Evolutionary conservation across 2,329 filamentous ascomycete genomes (phyloP), one percentile per base, ranked within the genome.

Genomic region (Cadophora sp.): DNA sequence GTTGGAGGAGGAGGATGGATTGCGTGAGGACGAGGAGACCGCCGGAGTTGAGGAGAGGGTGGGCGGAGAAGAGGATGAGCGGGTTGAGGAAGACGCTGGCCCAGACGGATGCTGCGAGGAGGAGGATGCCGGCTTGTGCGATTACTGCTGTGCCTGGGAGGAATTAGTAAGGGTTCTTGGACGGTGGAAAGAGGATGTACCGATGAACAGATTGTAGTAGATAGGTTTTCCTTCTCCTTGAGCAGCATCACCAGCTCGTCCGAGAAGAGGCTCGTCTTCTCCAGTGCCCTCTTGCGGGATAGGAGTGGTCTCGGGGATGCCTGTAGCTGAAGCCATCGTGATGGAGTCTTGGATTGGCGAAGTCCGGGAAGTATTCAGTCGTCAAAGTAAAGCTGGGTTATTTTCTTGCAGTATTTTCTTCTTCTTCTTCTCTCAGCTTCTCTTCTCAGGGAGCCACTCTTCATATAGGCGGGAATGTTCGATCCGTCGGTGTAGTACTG

Each of bases 1-100:
- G 96, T 79, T 99, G 96, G 43, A 98, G 86, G 73, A 96, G 83
- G 63, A 98, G 88, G 72, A 94, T 88, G 65, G 91, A 91, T 83
- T 97, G 91, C 22, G 92, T 86, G 75, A 96, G 84, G 67, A 93
- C 84, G 70, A 97, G 84, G 68, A 97, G 79, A 60, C 89, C 94
- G 67, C 91, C 72, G 12, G 83, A 84, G 80, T 87, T 84, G 68
- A 90, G 83, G 77, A 97, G 89, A 8, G 95, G 95, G 79, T 98
- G 95, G 9, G 91, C 89, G 22, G 93, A 94, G 85, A 98, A 97
- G 74, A 97, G 88, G 48, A 92, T 92, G 70, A 97, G 77, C 34
- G 82, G 71, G 55, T 86, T 84, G 51, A 88, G 86, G 77, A 97
- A 88, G 72, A 97, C 87, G 66, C 87, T 87, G 56, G 88, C 87